phyloP scores from a whole-genome alignment of 2,329 filamentous ascomycete genomes.

The Venturia oleaginea region DNA sequence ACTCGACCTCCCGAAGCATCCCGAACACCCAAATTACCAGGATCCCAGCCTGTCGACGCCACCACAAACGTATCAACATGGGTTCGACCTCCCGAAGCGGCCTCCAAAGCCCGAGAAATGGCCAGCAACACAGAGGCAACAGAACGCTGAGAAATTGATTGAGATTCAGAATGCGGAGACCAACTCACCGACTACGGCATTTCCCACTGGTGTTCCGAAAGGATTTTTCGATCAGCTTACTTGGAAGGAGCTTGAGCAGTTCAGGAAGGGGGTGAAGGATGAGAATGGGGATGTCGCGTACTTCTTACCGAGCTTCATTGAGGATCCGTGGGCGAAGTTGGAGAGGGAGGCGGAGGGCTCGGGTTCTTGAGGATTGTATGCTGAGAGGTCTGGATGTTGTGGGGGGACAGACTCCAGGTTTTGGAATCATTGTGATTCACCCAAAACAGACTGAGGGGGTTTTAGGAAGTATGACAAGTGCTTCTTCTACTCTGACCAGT shows the following conservation, averaged over 20 bases:
- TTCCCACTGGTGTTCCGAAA: background rate
- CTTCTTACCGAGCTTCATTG: slow-evolving; percentile 59
- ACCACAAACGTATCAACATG: background rate
- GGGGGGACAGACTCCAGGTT: background rate
- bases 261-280: slow-evolving; percentile 34
- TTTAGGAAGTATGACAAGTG: background rate
- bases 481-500: background rate
- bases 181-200: slow-evolving; percentile 2
- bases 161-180: background rate
- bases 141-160: background rate
- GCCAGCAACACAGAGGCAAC: background rate
- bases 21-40: background rate
- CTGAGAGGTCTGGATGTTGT: background rate
- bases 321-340: slow-evolving; percentile 57
- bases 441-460: background rate
- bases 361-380: background rate
- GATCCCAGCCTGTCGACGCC: background rate
- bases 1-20: background rate
- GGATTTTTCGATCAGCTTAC: slow-evolving; percentile 12
- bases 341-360: slow-evolving; percentile 7
- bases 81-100: background rate
- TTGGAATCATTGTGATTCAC: background rate
- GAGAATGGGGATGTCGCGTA: slow-evolving; percentile 55
- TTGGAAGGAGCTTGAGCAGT: slow-evolving; percentile 25
- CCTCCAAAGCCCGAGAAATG: background rate